Evolutionary conservation across 2,329 filamentous ascomycete genomes (phyloP).

Genomic region (Fusarium sp.): DNA sequence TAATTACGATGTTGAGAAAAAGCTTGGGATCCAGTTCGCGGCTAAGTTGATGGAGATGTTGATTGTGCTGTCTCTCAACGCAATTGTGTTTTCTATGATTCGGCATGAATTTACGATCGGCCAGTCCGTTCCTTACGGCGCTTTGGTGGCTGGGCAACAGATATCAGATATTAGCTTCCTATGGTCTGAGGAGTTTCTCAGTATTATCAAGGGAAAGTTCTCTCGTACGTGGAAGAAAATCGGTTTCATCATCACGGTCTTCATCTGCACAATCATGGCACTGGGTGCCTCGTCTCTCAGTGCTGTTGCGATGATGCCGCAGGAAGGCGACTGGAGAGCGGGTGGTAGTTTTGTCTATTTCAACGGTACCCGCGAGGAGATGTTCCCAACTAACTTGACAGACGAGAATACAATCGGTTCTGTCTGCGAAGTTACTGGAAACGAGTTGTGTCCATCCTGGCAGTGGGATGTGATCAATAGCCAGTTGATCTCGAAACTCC

Average conservation of each 20-base stretch:
- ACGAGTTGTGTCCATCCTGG: conserved; percentile 38
- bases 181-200: conserved; percentile 40
- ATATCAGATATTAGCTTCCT: conserved; percentile 41
- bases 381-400: conserved; percentile 24
- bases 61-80: conserved; percentile 36
- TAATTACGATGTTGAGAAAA: conserved; percentile 36
- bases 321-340: conserved; percentile 38
- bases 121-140: conserved; percentile 37
- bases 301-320: conserved; percentile 42
- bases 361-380: conserved; percentile 28
- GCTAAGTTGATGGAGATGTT: conserved; percentile 43
- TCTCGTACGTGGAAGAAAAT: conserved; percentile 39
- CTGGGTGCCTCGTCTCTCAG: conserved; percentile 40
- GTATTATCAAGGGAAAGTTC: conserved; percentile 33
- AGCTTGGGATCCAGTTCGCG: conserved; percentile 38
- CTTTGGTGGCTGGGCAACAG: conserved; percentile 37
- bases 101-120: conserved; percentile 36
- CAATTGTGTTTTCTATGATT: conserved; percentile 37
- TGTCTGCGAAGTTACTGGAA: conserved; percentile 24
- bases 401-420: conserved; percentile 20
- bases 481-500: conserved; percentile 35
- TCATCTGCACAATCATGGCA: conserved; percentile 35
- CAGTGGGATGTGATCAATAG: conserved; percentile 40
- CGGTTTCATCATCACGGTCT: conserved; percentile 21
- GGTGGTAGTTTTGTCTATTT: conserved; percentile 37